Base-by-base conservation (phyloP, 1,139 yeast genomes). In the Debaryomyces sp. region DNA sequence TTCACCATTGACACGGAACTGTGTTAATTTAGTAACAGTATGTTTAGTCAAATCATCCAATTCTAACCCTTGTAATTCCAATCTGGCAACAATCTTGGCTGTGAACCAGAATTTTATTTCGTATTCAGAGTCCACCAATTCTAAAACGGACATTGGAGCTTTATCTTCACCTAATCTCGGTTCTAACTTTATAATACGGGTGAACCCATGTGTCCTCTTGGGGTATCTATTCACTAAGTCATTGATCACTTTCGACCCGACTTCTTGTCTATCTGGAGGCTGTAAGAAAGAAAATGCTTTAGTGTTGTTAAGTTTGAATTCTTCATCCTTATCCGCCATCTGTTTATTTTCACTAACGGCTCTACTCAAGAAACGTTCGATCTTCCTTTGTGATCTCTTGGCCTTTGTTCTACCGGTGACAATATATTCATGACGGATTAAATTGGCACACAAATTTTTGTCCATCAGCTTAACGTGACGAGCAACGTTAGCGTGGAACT, bases 81-180 rank as follows among this genome's bases (percentile, higher is more conserved):
- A 73, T 55, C 96, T 79, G 24, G 96, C 96, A 6, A 88, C 95
- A 1, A 83, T 76, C 64, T 89, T 82, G 23, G 96, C 97, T 18
- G 84, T 78, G 61, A 83, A 74, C 83, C 96, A 88, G 56, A 84
- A 80, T 59, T 86, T 83, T 74, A 89, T 79, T 62, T 90, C 96
- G 56, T 83, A 80, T 29, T 81, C 81, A 0, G 79, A 71, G 57
- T 89, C 97, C 1, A 94, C 96, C 46, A 95, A 75, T 67, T 95
- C 99, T 48, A 95, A 66, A 15, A 94, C 85, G 2, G 96, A 85
- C 78, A 89, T 94, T 21, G 95, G 94, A 0, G 98, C 97, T 55
- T 86, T 87, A 65, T 95, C 99, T 56, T 94, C 95, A 8, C 80
- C 80, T 46, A 87, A 69, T 58, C 99, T 78, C 27, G 95, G 91